A percentile compares a stretch with the other conserved stretches of the same genome.
phyloP scores from a whole-genome alignment of 1,284 basidiomycete genomes.

The Irpex sp. region DNA sequence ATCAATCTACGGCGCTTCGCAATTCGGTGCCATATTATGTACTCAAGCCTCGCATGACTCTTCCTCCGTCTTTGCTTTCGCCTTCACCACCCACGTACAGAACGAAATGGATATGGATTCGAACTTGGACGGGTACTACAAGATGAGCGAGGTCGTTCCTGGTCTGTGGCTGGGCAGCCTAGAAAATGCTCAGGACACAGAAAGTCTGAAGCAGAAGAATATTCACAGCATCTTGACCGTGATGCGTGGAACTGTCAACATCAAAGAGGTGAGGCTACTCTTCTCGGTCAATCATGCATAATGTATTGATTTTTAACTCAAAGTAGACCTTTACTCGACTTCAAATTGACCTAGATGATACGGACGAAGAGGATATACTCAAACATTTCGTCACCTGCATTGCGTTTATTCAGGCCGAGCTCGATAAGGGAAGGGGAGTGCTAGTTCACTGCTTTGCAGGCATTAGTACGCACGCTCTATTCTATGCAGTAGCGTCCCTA shows the following conservation, averaged over 20 bases:
- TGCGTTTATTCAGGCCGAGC: slow-evolving; percentile 74
- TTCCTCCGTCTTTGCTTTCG: neutral
- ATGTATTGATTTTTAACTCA: neutral
- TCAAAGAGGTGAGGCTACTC: slow-evolving; percentile 50
- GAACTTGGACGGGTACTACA: neutral
- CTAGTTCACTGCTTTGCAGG: slow-evolving; percentile 88
- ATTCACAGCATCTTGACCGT: slow-evolving; percentile 70
- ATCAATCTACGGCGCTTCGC: neutral
- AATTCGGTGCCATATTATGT: neutral
- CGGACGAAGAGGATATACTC: slow-evolving; percentile 69
- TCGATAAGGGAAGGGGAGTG: slow-evolving; percentile 72
- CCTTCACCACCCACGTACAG: neutral
- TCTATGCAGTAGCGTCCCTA: neutral
- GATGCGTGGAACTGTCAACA: slow-evolving; percentile 65
- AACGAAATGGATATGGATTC: neutral
- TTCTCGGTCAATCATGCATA: neutral
- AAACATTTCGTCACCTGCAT: slow-evolving; percentile 74
- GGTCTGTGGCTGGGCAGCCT: slow-evolving; percentile 17
- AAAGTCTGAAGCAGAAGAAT: slow-evolving; percentile 52
- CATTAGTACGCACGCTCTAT: slow-evolving; percentile 58
- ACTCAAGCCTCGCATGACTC: neutral
- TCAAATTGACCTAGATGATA: slow-evolving; percentile 73
- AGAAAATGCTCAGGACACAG: slow-evolving; percentile 30
- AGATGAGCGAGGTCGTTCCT: slow-evolving; percentile 17
- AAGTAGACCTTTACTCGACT: slow-evolving; percentile 63